Percentiles rank a stretch among this genome's conserved stretches.
Evolutionary conservation across 108 stramenopile genomes (phyloP).

Genomic region (Discostella stelligeroides): DNA sequence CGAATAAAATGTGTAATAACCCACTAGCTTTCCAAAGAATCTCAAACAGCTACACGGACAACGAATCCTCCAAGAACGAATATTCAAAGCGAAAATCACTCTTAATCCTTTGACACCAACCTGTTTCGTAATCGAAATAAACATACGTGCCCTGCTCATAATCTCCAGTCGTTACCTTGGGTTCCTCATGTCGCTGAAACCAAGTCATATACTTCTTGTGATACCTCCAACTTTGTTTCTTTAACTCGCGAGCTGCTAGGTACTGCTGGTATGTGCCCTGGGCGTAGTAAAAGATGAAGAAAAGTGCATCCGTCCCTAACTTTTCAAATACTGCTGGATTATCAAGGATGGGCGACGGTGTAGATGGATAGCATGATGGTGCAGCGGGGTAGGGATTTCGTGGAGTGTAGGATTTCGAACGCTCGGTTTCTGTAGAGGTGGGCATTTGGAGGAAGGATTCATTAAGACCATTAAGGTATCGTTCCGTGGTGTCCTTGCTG

Average conservation of each 20-base stretch:
- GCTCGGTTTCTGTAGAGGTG: conserved; percentile 63
- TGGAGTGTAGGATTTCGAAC: conserved; percentile 80
- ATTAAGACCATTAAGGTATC: conserved; percentile 48
- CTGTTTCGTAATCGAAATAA: conserved; percentile 99
- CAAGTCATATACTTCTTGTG: conserved; percentile 99
- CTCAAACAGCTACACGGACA: conserved; percentile 35
- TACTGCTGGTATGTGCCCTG: conserved; percentile 99
- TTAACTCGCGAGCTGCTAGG: conserved; percentile 96
- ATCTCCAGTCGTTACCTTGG: conserved; percentile 95
- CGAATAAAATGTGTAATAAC: no score
- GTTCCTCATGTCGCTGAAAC: conserved; percentile 98
- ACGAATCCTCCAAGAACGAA: conserved; percentile 93
- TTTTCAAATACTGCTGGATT: conserved; percentile 95
- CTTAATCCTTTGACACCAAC: conserved; percentile 98
- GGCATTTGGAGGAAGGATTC: conserved; percentile 84
- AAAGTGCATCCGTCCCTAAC: conserved; percentile 96
- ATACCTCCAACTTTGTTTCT: conserved; percentile 98
- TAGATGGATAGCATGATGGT: conserved; percentile 88
- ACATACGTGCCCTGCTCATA: conserved; percentile 99
- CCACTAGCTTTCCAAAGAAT: neutral
- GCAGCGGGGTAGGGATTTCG: conserved; percentile 92
- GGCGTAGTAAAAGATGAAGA: conserved; percentile 99
- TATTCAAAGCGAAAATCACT: conserved; percentile 98
- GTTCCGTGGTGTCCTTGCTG: conserved; percentile 39
- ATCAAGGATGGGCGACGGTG: conserved; percentile 88